These are phyloP conservation scores for Fusarium nematophilum DNA, from an alignment of 2,329 filamentous ascomycete species.

Conservation along the genomic window DNA sequence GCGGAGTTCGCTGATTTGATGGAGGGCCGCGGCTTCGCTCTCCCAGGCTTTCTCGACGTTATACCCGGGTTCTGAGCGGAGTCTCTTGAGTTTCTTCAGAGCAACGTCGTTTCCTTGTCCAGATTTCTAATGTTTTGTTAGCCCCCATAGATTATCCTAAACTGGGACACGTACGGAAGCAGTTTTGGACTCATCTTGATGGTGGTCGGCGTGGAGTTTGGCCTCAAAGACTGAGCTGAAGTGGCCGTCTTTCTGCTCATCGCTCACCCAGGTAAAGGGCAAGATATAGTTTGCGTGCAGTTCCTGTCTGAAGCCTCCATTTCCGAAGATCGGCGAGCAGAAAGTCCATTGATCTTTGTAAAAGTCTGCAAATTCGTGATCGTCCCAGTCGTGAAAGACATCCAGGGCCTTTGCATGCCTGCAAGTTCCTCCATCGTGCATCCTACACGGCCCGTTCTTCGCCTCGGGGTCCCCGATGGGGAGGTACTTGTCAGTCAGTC, in stretches of 20 bases:
- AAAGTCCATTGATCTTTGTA: constrained; percentile 9
- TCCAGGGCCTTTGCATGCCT: not conserved
- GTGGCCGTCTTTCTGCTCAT: constrained; percentile 8
- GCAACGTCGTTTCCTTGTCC: not conserved
- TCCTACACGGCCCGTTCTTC: not conserved
- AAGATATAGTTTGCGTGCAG: constrained; percentile 2
- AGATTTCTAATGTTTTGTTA: not conserved
- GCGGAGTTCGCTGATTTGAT: constrained; percentile 10
- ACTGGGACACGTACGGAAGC: too few relatives aligned
- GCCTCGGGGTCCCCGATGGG: constrained; percentile 5
- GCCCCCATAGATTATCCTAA: not conserved
- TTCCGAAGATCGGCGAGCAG: constrained; percentile 4
- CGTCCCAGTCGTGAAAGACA: constrained; percentile 9
- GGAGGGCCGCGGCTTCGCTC: constrained; percentile 13
- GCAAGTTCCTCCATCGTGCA: not conserved
- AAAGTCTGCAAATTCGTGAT: not conserved
- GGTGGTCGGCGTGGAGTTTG: constrained; percentile 15
- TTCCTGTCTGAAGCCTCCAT: not conserved
- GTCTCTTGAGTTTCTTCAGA: constrained; percentile 20
- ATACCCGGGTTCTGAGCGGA: constrained; percentile 6
- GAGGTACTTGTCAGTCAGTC: not conserved
- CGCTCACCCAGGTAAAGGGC: constrained; percentile 1
- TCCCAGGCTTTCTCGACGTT: not conserved
- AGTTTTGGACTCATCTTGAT: not conserved
- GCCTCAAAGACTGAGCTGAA: constrained; percentile 23